Evolutionary conservation across 2,329 filamentous ascomycete species (phyloP).

Genomic region (Fusarium sublunatum): DNA sequence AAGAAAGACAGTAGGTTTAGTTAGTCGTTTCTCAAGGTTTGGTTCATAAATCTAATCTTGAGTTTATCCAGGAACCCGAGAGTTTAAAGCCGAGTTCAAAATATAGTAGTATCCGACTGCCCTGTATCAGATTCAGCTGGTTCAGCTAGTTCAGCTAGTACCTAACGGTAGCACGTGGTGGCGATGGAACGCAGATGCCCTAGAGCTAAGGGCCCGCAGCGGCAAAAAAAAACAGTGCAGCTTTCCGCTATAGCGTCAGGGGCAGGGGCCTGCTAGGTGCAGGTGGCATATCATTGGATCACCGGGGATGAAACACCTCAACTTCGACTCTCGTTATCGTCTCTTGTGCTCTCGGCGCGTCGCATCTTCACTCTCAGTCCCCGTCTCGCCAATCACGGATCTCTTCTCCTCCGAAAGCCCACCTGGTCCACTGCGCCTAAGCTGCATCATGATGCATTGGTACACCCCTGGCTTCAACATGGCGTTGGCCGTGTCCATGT

Average conservation of each 20-base stretch:
- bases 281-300: neutral
- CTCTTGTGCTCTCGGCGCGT: constrained; percentile 42
- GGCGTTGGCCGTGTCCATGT: constrained; percentile 30
- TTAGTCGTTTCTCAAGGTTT: no score
- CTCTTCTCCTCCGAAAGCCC: constrained; percentile 14
- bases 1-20: no score
- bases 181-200: constrained; percentile 19
- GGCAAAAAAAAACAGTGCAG: constrained; percentile 12
- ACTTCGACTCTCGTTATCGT: constrained; percentile 28
- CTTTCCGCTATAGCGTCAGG: constrained; percentile 31
- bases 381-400: constrained; percentile 40
- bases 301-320: constrained; percentile 46
- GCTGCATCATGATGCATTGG: constrained; percentile 35
- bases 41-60: no score
- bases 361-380: constrained; percentile 36
- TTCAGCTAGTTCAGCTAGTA: constrained; percentile 5
- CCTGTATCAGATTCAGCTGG: neutral
- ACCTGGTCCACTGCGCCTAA: constrained; percentile 35
- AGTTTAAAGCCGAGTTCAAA: no score
- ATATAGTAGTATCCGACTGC: no score
- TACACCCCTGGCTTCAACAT: constrained; percentile 32
- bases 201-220: constrained; percentile 18
- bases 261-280: constrained; percentile 9
- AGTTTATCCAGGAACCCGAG: no score
- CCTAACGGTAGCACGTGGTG: constrained; percentile 11